Base-by-base conservation (phyloP, 257 asterid species). In the Verbascum thapsus region DNA sequence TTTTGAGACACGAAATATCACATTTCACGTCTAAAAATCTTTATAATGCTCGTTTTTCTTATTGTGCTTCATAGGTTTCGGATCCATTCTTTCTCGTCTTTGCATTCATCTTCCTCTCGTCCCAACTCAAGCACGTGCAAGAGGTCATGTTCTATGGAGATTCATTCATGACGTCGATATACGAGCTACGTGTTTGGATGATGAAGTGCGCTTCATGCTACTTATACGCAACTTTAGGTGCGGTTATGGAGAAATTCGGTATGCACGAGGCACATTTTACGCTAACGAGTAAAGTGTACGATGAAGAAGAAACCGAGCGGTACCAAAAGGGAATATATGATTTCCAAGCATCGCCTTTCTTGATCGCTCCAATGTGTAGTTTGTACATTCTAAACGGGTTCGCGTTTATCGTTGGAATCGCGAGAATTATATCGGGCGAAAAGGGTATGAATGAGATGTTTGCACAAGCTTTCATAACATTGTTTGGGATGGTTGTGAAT, bases 181-280 rank as follows among this genome's bases (percentile, higher is more conserved):
- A 80, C 10, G 96, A 83, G 44, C 75, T 74, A 52, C 61, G 94
- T 23, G 68, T 82, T 39, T 88, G 90, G 90, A 78, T 81, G 92
- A 78, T 86, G 69, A 86, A 74, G 64, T 69, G 82, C 0, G 78
- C 78, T 6, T 55, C 91, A 8, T 74, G 79, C 34, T 83, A 82
- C 65, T 58, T 81, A 11, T 81, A 71, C 40, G 96, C 83, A 16
- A 53, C 76, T 35, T 1, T 83, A 37, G 73, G 80, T 39, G 88
- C 85, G 4, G 8, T 78, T 23, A 1, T 73, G 73, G 83, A 78
- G 56, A 64, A 32, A 7, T 2, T 76, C 13, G 91, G 89, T 4
- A 17, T 67, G 7, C 67, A 51, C 32, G 74, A 83, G 66, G 88
- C 96, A 35, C 72, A 68, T 42, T 88, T 88, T 69, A 23, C 67